phyloP scores from a whole-genome alignment of 192 early-diverging fungal species.

The Linnemannia exigua region DNA sequence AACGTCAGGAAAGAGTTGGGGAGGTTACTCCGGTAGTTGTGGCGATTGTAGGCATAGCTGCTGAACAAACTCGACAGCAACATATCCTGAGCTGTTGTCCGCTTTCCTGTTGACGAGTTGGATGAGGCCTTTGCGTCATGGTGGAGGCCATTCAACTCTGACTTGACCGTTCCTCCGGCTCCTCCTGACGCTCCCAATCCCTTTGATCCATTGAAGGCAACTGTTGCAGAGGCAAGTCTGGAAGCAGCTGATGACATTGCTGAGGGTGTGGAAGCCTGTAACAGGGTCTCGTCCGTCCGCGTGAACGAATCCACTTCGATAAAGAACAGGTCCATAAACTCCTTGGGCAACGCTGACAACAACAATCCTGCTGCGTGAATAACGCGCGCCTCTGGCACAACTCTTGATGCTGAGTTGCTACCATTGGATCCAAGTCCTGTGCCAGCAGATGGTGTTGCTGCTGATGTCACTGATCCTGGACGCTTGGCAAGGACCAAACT shows the following conservation, averaged over 20 bases:
- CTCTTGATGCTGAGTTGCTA: constrained; percentile 24
- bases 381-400: constrained; percentile 53
- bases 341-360: constrained; percentile 61
- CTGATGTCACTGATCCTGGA: constrained; percentile 11
- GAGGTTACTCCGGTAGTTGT: constrained; percentile 72
- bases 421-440: constrained; percentile 36
- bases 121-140: neutral
- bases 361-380: constrained; percentile 68
- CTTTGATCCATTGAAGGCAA: constrained; percentile 34
- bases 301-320: constrained; percentile 46
- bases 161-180: neutral
- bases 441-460: constrained; percentile 55
- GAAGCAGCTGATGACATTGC: constrained; percentile 2
- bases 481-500: constrained; percentile 61
- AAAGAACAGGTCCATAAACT: constrained; percentile 54
- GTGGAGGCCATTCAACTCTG: constrained; percentile 22
- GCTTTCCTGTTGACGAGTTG: constrained; percentile 8
- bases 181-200: neutral
- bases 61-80: constrained; percentile 68
- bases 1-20: constrained; percentile 82
- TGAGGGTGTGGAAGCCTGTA: constrained; percentile 35
- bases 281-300: constrained; percentile 37
- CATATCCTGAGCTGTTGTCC: constrained; percentile 58
- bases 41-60: constrained; percentile 74
- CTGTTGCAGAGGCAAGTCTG: neutral